Evolutionary conservation across 2,329 filamentous ascomycete genomes (phyloP), one percentile per base, ranked within the genome.

Genomic region (Ophiostoma ulmi): DNA sequence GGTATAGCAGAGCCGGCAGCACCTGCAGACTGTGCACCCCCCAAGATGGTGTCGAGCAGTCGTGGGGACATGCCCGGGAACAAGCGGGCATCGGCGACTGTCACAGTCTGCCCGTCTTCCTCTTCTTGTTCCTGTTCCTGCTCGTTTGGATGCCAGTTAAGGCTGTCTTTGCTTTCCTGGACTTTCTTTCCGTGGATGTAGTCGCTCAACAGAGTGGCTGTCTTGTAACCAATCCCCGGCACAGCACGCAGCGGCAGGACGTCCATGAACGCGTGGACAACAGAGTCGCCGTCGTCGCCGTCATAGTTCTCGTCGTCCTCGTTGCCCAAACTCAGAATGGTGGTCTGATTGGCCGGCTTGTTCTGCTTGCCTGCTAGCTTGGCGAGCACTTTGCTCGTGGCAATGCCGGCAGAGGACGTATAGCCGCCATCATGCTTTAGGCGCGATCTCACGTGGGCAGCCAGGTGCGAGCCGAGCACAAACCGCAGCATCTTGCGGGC

Each of bases 261-360:
- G 75, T 95, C 92, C 75, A 98, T 84, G 76, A 98, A 98, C 0
- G 78, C 77, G 7, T 83, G 82, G 14, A 91, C 84, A 72, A 89
- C 79, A 22, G 48, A 48, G 44, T 69, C 52, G n/a, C 38, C 68
- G 65, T 14, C 39, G 22, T 48, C 64, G 14, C 4, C 26, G 7
- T 4, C 11, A 48, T 17, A 14, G n/a, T 6, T 7, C 13, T 5
- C 41, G 41, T 64, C 39, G 11, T 26, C 68, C 52, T n/a, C 66
- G 22, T 22, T 52, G 22, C 13, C 26, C 7, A 17, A 3, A 52
- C 63, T 65, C 6, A 65, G 5, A 1, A 65, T 65, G 1, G 91
- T 93, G 0, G 94, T 98, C 79, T 98, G 95, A 72, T 88, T 90
- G 72, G 90, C 89, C 0, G 94, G 94, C 80, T 98, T 98, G 78